A percentile compares a stretch with the other conserved stretches of the same genome.
These are phyloP conservation scores for Pyropia haitanensis DNA, from an alignment of 23 red algal species.

Conservation along the genomic window DNA sequence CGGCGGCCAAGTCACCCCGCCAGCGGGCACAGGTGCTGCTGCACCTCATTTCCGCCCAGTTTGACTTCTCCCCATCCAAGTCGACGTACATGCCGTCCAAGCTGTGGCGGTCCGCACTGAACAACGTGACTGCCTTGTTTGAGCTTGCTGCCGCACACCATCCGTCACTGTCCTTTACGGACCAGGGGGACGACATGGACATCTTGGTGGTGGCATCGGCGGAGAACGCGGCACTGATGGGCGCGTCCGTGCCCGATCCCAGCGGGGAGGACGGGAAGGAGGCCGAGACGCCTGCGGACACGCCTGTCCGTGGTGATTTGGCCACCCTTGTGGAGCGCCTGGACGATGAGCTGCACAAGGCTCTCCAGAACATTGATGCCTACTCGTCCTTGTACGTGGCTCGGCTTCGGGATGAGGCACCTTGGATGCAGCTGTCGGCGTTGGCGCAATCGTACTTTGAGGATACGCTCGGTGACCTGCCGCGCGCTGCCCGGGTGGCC, in stretches of 20 bases:
- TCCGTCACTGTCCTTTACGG: constrained; percentile 65
- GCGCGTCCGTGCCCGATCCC: constrained; percentile 33
- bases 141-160: constrained; percentile 49
- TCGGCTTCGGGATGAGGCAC: constrained; percentile 74
- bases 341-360: constrained; percentile 86
- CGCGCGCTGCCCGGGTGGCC: constrained; percentile 73
- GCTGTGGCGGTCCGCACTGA: constrained; percentile 59
- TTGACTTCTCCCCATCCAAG: constrained; percentile 65
- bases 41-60: constrained; percentile 85
- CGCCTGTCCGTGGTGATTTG: constrained; percentile 71
- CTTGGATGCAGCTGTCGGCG: constrained; percentile 49
- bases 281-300: constrained; percentile 3
- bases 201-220: constrained; percentile 30
- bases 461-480: constrained; percentile 6
- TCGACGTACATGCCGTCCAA: constrained; percentile 61
- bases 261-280: constrained; percentile 4
- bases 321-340: constrained; percentile 83
- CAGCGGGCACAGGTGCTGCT: constrained; percentile 74
- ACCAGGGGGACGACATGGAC: constrained; percentile 39
- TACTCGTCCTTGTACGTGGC: constrained; percentile 89
- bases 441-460: constrained; percentile 70
- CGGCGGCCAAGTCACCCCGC: constrained; percentile 60
- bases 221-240: neutral
- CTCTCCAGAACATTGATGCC: constrained; percentile 84
- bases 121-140: constrained; percentile 46